Base-by-base conservation (phyloP, 78 protist species). In the Bodo saltans region DNA sequence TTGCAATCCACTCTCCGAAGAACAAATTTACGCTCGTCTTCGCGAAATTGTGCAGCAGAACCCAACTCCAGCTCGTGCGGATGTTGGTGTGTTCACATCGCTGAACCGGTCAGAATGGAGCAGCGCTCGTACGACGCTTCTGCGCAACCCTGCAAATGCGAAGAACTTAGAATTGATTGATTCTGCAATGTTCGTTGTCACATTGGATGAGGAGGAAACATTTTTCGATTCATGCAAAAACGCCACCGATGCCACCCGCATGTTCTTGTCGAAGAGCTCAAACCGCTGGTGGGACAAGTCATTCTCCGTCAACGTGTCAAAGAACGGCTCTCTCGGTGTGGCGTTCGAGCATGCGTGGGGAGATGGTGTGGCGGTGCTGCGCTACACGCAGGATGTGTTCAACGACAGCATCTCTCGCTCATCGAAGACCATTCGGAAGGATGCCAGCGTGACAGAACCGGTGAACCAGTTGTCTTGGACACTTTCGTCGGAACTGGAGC, bases 211-310 rank as follows among this genome's bases (percentile, higher is more conserved):
- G 40, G 47, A 72, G 23, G 67, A 4, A 29, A 32, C 12, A 25
- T 47, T 38, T 38, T 23, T 76, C 72, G 23, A 3, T 42, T 1
- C 40, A 38, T 72, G 85, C 47, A n/a, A 27, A 21, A 39, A 42
- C 27, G 72, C 25, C 34, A 1, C 21, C 27, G 70, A 42, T 29
- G 21, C 78, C 39, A 32, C 53, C 21, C 41, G 72, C 34, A 35
- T 30, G 41, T 1, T 30, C 40, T 8, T 73, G 72, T 41, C 1
- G 47, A 33, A 70, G 33, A 67, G 78, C 35, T 2, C 34, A 60
- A 85, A 89, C 74, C 85, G 92, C 32, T 89, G 81, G 74, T 89
- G 76, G 47, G 92, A 89, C 74, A 89, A 89, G 83, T 74, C 87
- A n/a, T 39, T 76, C 81, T 26, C 42, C 28, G 3, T 89, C 40